Evolutionary conservation across 129 eudicot species (phyloP), one percentile per base, ranked within the genome.

Genomic region (Lactuca saligna): DNA sequence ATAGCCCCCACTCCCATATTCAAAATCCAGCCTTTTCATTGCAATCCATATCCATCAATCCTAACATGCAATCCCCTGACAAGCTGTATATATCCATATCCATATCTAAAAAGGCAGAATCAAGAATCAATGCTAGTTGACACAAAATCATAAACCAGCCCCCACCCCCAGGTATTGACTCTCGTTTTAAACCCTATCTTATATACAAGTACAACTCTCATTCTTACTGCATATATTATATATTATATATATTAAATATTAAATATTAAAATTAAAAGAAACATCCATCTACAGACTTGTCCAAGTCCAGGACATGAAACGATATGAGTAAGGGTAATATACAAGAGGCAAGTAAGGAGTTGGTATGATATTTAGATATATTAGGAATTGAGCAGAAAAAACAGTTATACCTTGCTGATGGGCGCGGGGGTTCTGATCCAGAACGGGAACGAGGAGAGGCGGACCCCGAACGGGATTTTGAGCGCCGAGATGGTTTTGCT

Each of bases 41-140:
- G 80, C 76, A 82, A 76, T 86, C 96, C 98, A 82, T 73, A 80
- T 91, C 96, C 97, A 85, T 75, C 86, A 91, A 86, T 84, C 85
- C 85, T 83, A 84, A 88, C 66, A 78, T 84, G 86, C 88, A 83
- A 88, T 88, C 85, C 97, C 82, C 86, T 81, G 78, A 75, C 66
- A 72, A 72, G 86, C 87, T 64, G 89, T 89, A 80, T 44, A 80
- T 66, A 82, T 86, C 94, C 91, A 78, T 76, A 91, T 86, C 94
- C 91, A 78, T 76, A 91, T 87, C 97, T 83, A 91, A 55, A 73
- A 82, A 82, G 61, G 71, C 72, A 80, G 74, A 84, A 54, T 35
- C 59, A 54, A 65, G 29, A 72, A 55, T 16, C 35, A 73, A 34
- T 12, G 57, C 55, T 61, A 39, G 66, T n/a, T 32, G 72, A 75